Conservation (phyloP, 768 basidiomycete genomes). For the Punctularia strigosozonata region DNA sequence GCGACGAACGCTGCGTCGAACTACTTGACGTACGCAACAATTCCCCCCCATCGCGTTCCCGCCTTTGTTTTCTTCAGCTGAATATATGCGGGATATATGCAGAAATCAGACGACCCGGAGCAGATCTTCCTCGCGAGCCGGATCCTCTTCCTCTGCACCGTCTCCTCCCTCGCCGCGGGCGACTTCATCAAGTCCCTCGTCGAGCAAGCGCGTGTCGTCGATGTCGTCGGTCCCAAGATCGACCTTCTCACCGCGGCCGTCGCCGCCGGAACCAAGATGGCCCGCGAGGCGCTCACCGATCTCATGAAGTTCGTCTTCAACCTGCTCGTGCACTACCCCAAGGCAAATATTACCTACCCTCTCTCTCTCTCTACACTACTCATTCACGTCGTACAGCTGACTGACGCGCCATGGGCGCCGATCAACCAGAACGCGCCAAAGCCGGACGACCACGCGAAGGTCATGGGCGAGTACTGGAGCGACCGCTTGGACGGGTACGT, state of each 20-base stretch:
- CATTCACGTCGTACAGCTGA: background rate
- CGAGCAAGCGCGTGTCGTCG: constrained; percentile 36
- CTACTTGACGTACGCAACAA: constrained; percentile 43
- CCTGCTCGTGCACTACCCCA: constrained; percentile 70
- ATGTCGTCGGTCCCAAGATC: constrained; percentile 49
- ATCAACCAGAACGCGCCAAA: constrained; percentile 15
- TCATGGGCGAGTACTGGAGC: constrained; percentile 71
- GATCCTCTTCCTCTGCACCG: constrained; percentile 66
- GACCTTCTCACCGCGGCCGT: constrained; percentile 41
- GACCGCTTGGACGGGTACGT: constrained; percentile 58
- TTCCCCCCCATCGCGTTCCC: constrained; percentile 1
- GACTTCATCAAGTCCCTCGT: constrained; percentile 44
- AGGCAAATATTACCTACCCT: constrained; percentile 26
- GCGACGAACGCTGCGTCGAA: constrained; percentile 42
- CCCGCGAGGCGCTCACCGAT: constrained; percentile 70
- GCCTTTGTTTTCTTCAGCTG: constrained; percentile 7
- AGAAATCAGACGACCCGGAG: constrained; percentile 55
- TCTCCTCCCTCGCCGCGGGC: constrained; percentile 33
- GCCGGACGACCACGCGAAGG: constrained; percentile 23
- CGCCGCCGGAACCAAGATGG: constrained; percentile 37
- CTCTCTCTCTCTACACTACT: background rate
- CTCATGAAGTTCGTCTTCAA: constrained; percentile 81
- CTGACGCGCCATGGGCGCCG: background rate
- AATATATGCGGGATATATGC: background rate
- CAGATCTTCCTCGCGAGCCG: constrained; percentile 65